Percentiles rank a stretch among this genome's conserved stretches.
Conservation (phyloP, 352 stramenopile genomes). For the Pythium diclinum region DNA sequence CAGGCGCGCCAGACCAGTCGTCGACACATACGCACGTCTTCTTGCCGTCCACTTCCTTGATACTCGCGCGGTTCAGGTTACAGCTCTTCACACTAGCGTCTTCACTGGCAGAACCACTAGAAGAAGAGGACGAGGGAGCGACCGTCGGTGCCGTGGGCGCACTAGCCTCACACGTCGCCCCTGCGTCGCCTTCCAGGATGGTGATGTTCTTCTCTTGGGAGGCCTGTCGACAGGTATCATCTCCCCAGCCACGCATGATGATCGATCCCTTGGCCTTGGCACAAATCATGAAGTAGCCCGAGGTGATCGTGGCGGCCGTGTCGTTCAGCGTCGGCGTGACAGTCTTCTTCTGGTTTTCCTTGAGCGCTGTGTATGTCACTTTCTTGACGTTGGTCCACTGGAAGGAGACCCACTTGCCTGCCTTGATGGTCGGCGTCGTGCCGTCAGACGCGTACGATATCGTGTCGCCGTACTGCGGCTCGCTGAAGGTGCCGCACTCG, state of each 20-base stretch:
- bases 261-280: slow-evolving; percentile 48
- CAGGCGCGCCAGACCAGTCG: slow-evolving; percentile 33
- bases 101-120: slow-evolving; percentile 13
- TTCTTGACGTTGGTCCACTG: slow-evolving; percentile 43
- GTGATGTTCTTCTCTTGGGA: slow-evolving; percentile 39
- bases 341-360: slow-evolving; percentile 63
- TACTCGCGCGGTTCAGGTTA: slow-evolving; percentile 48
- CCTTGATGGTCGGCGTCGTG: slow-evolving; percentile 26
- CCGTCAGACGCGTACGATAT: slow-evolving; percentile 22
- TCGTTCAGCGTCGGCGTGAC: slow-evolving; percentile 41
- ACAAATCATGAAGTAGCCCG: slow-evolving; percentile 58
- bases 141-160: slow-evolving; percentile 14
- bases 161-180: slow-evolving; percentile 20
- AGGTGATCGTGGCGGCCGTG: slow-evolving; percentile 32
- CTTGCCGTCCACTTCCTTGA: slow-evolving; percentile 37
- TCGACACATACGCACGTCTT: slow-evolving; percentile 34
- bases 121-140: neutral
- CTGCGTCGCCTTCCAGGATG: slow-evolving; percentile 31
- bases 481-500: slow-evolving; percentile 20
- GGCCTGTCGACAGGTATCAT: slow-evolving; percentile 45
- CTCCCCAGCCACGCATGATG: slow-evolving; percentile 58
- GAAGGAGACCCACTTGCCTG: slow-evolving; percentile 46
- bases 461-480: slow-evolving; percentile 23
- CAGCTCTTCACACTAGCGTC: slow-evolving; percentile 37
- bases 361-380: slow-evolving; percentile 66